These are phyloP conservation scores for Pseudogymnoascus sp. DNA, from an alignment of 2,329 filamentous ascomycete genomes.

Conservation along the genomic window DNA sequence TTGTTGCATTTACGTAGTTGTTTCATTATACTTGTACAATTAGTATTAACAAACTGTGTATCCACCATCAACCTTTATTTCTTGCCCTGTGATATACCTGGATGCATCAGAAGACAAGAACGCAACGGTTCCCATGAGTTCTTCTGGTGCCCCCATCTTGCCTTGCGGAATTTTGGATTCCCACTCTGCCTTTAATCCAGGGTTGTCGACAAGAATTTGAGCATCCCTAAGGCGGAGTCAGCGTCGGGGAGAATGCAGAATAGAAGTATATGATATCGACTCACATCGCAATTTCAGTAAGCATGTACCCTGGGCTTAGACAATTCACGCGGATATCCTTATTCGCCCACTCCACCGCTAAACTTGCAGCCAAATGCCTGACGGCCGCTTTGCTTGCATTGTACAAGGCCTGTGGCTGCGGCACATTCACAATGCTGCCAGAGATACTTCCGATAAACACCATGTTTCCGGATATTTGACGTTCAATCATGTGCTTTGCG, in stretches of 20 bases:
- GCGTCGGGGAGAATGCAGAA: background rate
- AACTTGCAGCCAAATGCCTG: conserved; percentile 74
- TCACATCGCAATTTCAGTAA: conserved; percentile 59
- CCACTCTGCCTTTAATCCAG: conserved; percentile 84
- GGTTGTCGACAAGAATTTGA: conserved; percentile 90
- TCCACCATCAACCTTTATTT: conserved; percentile 43
- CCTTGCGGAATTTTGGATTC: conserved; percentile 85
- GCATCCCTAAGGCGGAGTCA: conserved; percentile 44
- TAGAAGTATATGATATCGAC: conserved; percentile 44
- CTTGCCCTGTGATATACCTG: conserved; percentile 52
- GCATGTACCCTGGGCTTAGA: conserved; percentile 93
- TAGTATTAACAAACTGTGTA: background rate
- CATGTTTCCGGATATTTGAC: conserved; percentile 73
- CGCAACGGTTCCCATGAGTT: conserved; percentile 80
- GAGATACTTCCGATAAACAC: conserved; percentile 96
- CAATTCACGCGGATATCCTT: conserved; percentile 88
- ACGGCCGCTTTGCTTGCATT: conserved; percentile 91
- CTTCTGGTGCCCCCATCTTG: conserved; percentile 86
- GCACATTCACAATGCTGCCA: conserved; percentile 83
- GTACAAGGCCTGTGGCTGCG: conserved; percentile 88
- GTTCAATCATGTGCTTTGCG: conserved; percentile 81
- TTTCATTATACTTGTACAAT: background rate
- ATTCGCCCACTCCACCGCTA: conserved; percentile 91
- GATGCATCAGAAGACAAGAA: conserved; percentile 54
- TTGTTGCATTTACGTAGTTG: background rate